These are phyloP conservation scores for Botryotinia globosa DNA, from an alignment of 2,329 filamentous ascomycete genomes.

Conservation along the genomic window DNA sequence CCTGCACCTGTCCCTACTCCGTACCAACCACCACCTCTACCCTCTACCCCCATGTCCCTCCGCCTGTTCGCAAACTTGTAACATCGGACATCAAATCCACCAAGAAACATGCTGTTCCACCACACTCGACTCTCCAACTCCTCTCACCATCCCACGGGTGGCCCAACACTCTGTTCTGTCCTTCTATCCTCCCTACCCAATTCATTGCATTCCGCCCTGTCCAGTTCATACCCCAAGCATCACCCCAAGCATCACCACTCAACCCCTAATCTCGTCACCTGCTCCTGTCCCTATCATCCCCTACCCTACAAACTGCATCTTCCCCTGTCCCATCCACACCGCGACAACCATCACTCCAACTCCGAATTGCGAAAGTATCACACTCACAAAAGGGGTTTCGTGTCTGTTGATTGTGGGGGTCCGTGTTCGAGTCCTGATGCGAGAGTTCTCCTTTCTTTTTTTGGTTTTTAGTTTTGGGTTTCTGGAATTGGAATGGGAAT, in stretches of 20 bases:
- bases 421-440: background rate
- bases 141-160: no score
- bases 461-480: background rate
- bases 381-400: background rate
- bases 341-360: no score
- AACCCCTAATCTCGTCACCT: background rate
- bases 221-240: no score
- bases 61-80: conserved; percentile 22
- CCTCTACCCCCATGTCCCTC: conserved; percentile 29
- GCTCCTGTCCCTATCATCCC: conserved; percentile 10
- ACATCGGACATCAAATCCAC: conserved; percentile 14
- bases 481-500: no score
- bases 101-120: conserved; percentile 5
- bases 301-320: conserved; percentile 5
- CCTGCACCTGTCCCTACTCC: conserved; percentile 32
- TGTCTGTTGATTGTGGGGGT: background rate
- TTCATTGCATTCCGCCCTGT: no score
- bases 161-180: no score
- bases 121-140: no score
- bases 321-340: conserved; percentile 1
- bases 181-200: no score
- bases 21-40: conserved; percentile 30
- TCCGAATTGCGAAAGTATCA: background rate
- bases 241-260: background rate
- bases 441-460: background rate